Evolutionary conservation across 306 rosid species (phyloP).

Genomic region (Lathyrus oleraceus): DNA sequence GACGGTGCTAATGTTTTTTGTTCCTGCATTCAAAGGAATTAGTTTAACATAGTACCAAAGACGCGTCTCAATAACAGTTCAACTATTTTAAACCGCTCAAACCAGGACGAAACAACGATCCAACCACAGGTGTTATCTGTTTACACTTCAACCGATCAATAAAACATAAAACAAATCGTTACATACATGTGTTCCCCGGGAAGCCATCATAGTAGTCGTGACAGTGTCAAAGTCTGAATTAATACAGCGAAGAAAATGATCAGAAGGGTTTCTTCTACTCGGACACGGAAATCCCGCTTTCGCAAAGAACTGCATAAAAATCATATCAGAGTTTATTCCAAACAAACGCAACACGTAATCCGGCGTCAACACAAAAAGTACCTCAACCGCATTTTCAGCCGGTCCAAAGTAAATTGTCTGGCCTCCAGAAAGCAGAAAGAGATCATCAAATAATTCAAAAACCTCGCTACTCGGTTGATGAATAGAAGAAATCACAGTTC

Average conservation of each 20-base stretch:
- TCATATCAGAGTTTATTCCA: not conserved
- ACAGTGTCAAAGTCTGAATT: slow-evolving; percentile 85
- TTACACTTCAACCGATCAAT: not conserved
- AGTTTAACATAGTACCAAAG: not conserved
- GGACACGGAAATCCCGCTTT: slow-evolving; percentile 91
- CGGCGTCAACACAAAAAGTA: slow-evolving; percentile 18
- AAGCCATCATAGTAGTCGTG: slow-evolving; percentile 45
- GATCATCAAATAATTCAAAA: slow-evolving; percentile 87
- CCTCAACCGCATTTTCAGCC: slow-evolving; percentile 74
- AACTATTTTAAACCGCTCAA: not conserved
- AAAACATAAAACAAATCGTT: not conserved
- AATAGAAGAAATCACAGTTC: slow-evolving; percentile 78
- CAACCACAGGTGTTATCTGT: not conserved
- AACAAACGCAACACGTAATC: too few relatives aligned
- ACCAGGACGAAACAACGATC: not conserved
- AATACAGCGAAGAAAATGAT: slow-evolving; percentile 88
- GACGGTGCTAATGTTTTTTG: slow-evolving; percentile 26
- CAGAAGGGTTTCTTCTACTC: slow-evolving; percentile 86
- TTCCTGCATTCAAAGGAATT: slow-evolving; percentile 40
- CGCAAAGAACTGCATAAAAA: slow-evolving; percentile 71
- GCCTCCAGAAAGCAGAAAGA: slow-evolving; percentile 87
- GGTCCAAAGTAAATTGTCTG: slow-evolving; percentile 75
- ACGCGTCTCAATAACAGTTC: not conserved
- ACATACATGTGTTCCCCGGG: slow-evolving; percentile 52
- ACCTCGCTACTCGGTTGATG: slow-evolving; percentile 98